Base-by-base conservation (phyloP, 495 filamentous ascomycete genomes). In the Xylaria flabelliformis region DNA sequence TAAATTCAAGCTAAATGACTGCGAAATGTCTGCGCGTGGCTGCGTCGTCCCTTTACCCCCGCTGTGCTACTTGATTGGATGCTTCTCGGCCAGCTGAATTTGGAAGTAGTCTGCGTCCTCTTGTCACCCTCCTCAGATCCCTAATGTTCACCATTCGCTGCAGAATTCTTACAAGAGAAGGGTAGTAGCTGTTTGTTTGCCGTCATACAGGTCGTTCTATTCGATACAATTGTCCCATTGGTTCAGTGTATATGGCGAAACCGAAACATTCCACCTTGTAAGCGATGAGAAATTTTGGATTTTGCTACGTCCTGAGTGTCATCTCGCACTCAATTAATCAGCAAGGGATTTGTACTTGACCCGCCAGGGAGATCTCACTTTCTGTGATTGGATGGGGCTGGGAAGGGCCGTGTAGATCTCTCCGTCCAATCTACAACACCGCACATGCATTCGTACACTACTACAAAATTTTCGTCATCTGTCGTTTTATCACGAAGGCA, bases 71-170 rank as follows among this genome's bases (percentile, higher is more conserved):
- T 39, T 64, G 61, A 78, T 76, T 78, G 74, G 74, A 21, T 67
- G 29, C 10, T 36, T 41, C 10, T 74, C 76, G 75, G 76, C 69
- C 65, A 78, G 44, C 75, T 72, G 53, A 72, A 75, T 67, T 51
- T 55, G 75, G 76, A 77, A 78, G 26, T 59, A 61, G 67, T 61
- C 53, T 61, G 67, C 65, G 65, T 36, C 51, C 51, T 55, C 50
- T 53, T 9, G 21, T 53, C 50, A 13, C 21, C 12, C 10, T 55
- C 21, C 51, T 8, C 3, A 19, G n/a, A 7, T 63, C n/a, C 39
- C 34, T 61, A 42, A 29, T 42, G 12, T 42, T 42, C 10, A 42
- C 12, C 10, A 53, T 10, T 9, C 26, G 26, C n/a, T 24, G 21
- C 50, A 53, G 50, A 12, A 10, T 53, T 53, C 3, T 53, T 5